phyloP scores from a whole-genome alignment of 2,329 filamentous ascomycete species.

The Colletotrichum caudatum region DNA sequence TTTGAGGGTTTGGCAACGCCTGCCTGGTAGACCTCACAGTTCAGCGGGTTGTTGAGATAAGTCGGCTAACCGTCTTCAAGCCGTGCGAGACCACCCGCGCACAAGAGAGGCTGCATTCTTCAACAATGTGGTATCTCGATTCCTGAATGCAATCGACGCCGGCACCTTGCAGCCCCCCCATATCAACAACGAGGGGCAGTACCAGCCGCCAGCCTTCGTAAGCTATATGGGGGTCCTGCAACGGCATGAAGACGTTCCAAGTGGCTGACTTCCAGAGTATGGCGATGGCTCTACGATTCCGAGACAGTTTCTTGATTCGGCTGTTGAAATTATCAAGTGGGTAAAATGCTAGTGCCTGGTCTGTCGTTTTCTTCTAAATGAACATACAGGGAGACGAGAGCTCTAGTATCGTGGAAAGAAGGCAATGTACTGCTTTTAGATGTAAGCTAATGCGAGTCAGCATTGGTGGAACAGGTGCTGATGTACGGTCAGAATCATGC shows the following conservation, averaged over 20 bases:
- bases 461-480: neutral
- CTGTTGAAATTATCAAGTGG: constrained; percentile 45
- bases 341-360: neutral
- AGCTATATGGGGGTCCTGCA: too few species aligned
- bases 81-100: constrained; percentile 42
- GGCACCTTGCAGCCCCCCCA: too few species aligned
- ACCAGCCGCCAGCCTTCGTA: too few species aligned
- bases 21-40: constrained; percentile 40
- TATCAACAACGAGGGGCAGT: too few species aligned
- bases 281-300: too few species aligned
- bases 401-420: constrained; percentile 42
- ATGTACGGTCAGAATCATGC: constrained; percentile 43
- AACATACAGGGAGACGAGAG: constrained; percentile 26
- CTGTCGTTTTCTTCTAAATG: neutral
- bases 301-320: constrained; percentile 30
- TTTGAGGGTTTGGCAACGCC: constrained; percentile 44
- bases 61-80: constrained; percentile 5
- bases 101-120: constrained; percentile 45
- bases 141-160: constrained; percentile 42
- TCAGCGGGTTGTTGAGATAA: neutral
- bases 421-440: constrained; percentile 46
- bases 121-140: constrained; percentile 46
- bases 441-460: constrained; percentile 25
- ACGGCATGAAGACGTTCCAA: too few species aligned
- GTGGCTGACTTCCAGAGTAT: too few species aligned